A percentile compares a stretch with the other conserved stretches of the same genome.
Conservation (phyloP, 163 green algal genomes). For the Scenedesmus sp. region DNA sequence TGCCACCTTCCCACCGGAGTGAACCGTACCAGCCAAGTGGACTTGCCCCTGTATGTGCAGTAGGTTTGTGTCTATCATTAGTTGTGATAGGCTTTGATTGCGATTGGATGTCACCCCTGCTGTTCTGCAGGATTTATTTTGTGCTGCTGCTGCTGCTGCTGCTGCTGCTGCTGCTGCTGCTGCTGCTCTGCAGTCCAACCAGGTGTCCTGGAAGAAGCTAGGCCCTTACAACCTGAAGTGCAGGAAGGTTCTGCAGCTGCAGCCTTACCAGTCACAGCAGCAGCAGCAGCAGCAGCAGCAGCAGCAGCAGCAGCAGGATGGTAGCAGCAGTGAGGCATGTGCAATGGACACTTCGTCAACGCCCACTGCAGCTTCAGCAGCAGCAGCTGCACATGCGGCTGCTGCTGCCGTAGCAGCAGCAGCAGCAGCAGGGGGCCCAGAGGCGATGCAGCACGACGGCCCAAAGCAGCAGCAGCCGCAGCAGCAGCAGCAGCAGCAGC, state of each 20-base stretch:
- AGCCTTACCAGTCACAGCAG: neutral
- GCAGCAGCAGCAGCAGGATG: conserved; percentile 32
- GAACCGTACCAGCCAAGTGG: too few species aligned
- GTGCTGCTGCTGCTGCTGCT: conserved; percentile 6
- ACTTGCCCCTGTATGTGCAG: too few species aligned
- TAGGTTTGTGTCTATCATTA: too few species aligned
- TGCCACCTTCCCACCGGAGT: too few species aligned
- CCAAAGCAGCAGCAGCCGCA: conserved; percentile 27
- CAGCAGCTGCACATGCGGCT: neutral
- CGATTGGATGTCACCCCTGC: too few species aligned
- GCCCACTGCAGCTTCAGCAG: conserved; percentile 15
- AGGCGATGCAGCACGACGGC: conserved; percentile 54
- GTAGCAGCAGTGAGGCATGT: conserved; percentile 8
- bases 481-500: conserved; percentile 17
- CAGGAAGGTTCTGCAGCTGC: conserved; percentile 64
- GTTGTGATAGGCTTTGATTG: too few species aligned
- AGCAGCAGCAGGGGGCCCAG: conserved; percentile 11
- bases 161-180: conserved; percentile 13
- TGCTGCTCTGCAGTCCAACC: conserved; percentile 45
- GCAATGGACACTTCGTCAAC: conserved; percentile 43
- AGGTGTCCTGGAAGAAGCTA: conserved; percentile 91
- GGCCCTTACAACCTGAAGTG: conserved; percentile 96
- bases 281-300: conserved; percentile 8
- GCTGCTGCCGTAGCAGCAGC: conserved; percentile 1
- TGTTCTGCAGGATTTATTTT: neutral